Percentiles rank a stretch among this genome's conserved stretches.
Evolutionary conservation across 495 filamentous ascomycete species (phyloP).

Genomic region (Penicillium manginii): DNA sequence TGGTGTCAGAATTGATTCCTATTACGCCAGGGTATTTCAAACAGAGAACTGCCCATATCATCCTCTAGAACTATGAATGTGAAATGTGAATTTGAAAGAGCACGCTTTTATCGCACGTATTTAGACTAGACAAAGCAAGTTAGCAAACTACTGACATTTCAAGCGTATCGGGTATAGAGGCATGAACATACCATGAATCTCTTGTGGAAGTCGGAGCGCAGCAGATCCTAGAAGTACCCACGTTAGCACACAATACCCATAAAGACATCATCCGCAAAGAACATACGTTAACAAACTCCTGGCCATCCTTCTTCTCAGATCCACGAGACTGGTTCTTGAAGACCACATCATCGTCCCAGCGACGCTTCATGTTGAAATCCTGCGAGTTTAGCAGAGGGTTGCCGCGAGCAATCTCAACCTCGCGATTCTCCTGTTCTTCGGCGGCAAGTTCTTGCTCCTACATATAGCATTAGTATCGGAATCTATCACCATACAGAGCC

Average conservation of each 20-base stretch:
- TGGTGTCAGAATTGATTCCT: neutral
- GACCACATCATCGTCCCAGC: conserved; percentile 99
- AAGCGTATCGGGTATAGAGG: neutral
- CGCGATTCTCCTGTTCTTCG: conserved; percentile 78
- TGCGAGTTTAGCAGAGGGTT: conserved; percentile 85
- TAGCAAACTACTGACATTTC: neutral
- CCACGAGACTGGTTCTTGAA: conserved; percentile 98
- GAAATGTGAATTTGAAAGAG: neutral
- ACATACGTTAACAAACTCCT: conserved; percentile 93
- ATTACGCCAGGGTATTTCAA: conserved; percentile 11
- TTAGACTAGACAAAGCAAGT: conserved; percentile 52
- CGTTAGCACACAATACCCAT: conserved; percentile 25
- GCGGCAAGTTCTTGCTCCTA: conserved; percentile 76
- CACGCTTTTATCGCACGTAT: conserved; percentile 62
- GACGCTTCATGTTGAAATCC: conserved; percentile 50
- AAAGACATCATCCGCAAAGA: neutral
- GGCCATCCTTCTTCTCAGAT: conserved; percentile 89
- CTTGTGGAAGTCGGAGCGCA: conserved; percentile 96
- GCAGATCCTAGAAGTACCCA: conserved; percentile 64
- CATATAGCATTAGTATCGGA: neutral
- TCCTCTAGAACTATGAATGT: neutral
- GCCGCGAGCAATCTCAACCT: conserved; percentile 86
- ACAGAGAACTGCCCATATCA: neutral
- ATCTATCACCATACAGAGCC: too few species aligned
- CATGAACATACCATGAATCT: conserved; percentile 80